Evolutionary conservation across 129 eudicot genomes (phyloP).

Genomic region (Flaveria ramosissima): DNA sequence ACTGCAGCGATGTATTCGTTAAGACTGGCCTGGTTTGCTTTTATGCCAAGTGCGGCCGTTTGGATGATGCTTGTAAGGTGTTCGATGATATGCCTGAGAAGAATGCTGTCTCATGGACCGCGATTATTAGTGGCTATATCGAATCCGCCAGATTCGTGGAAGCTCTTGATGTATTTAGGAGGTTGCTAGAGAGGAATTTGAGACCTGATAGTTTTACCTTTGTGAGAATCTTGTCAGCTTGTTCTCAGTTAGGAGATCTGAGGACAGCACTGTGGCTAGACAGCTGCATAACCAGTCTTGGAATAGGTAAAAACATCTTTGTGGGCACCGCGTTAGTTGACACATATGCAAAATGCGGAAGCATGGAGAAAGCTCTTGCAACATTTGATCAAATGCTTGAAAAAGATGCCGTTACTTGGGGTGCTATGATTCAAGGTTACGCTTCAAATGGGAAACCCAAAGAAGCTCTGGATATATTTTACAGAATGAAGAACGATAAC

Average conservation of each 20-base stretch:
- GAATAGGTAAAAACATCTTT: conserved; percentile 62
- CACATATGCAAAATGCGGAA: conserved; percentile 68
- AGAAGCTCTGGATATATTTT: conserved; percentile 75
- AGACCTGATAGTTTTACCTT: conserved; percentile 75
- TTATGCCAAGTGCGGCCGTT: conserved; percentile 52
- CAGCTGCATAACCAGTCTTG: conserved; percentile 41
- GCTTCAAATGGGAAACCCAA: conserved; percentile 77
- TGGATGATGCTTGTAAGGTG: conserved; percentile 67
- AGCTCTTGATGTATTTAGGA: conserved; percentile 59
- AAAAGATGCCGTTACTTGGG: conserved; percentile 80
- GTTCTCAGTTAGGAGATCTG: conserved; percentile 63
- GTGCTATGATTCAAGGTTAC: conserved; percentile 89
- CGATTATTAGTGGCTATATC: conserved; percentile 71
- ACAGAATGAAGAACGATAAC: conserved; percentile 52
- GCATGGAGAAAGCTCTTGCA: conserved; percentile 60
- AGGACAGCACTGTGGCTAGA: conserved; percentile 62
- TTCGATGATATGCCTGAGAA: conserved; percentile 73
- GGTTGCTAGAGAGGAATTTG: conserved; percentile 50
- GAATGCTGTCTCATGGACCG: conserved; percentile 62
- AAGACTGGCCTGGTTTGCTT: conserved; percentile 69
- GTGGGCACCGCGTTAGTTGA: conserved; percentile 67
- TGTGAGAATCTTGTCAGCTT: conserved; percentile 71
- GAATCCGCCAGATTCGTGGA: conserved; percentile 47
- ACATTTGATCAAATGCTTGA: conserved; percentile 70
- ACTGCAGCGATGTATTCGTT: conserved; percentile 50